These are phyloP conservation scores for Aureobasidium sp. DNA, from an alignment of 2,329 filamentous ascomycete genomes.

Conservation along the genomic window DNA sequence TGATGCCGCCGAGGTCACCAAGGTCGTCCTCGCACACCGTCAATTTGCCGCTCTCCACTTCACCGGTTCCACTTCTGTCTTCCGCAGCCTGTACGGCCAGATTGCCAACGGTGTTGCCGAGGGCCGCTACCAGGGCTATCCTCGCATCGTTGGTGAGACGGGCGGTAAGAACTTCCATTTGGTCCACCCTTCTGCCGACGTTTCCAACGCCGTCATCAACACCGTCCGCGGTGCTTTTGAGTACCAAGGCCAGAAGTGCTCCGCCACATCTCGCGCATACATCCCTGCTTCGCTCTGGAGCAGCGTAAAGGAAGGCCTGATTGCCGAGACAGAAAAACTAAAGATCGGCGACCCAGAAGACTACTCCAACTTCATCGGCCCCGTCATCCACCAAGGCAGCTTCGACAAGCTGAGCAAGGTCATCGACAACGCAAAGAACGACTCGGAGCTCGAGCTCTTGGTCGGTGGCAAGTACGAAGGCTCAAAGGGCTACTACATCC, in stretches of 20 bases:
- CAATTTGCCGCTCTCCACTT: slow-evolving; percentile 90
- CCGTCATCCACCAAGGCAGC: slow-evolving; percentile 73
- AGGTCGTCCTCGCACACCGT: slow-evolving; percentile 65
- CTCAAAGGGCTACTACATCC: slow-evolving; percentile 73
- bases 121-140: slow-evolving; percentile 77
- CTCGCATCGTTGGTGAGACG: slow-evolving; percentile 82
- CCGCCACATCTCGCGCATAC: slow-evolving; percentile 73
- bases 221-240: slow-evolving; percentile 84
- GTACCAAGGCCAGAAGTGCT: slow-evolving; percentile 89
- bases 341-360: slow-evolving; percentile 64
- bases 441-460: slow-evolving; percentile 64
- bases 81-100: slow-evolving; percentile 79
- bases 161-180: slow-evolving; percentile 93
- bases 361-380: slow-evolving; percentile 74
- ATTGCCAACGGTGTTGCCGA: slow-evolving; percentile 76
- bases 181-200: slow-evolving; percentile 67
- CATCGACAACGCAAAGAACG: slow-evolving; percentile 73
- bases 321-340: slow-evolving; percentile 62
- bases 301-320: slow-evolving; percentile 60
- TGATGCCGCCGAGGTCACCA: slow-evolving; percentile 76
- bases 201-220: slow-evolving; percentile 71
- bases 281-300: slow-evolving; percentile 69
- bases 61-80: slow-evolving; percentile 86
- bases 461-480: slow-evolving; percentile 71
- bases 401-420: slow-evolving; percentile 73